Evolutionary conservation across 2,329 filamentous ascomycete species (phyloP).

Genomic region (Metarhizium sp.): DNA sequence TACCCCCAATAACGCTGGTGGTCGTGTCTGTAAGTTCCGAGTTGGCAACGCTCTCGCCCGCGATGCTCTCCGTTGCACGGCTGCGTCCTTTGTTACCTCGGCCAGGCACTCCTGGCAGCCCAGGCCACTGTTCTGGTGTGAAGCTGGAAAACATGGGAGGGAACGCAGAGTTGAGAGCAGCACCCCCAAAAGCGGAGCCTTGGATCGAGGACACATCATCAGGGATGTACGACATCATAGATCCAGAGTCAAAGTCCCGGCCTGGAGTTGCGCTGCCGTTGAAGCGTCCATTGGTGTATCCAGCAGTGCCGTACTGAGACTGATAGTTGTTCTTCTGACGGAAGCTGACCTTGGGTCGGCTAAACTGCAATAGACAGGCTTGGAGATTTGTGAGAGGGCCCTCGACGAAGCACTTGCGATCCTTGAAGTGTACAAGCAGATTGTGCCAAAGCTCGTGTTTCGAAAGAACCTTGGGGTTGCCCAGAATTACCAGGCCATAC

Average conservation of each 20-base stretch:
- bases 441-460: constrained; percentile 99
- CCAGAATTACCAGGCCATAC: constrained; percentile 91
- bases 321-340: constrained; percentile 73
- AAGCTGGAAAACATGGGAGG: constrained; percentile 95
- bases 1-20: constrained; percentile 65
- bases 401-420: constrained; percentile 90
- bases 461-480: constrained; percentile 92
- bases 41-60: constrained; percentile 85
- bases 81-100: constrained; percentile 60
- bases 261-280: constrained; percentile 28
- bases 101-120: constrained; percentile 57
- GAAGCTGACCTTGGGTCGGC: constrained; percentile 84
- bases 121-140: constrained; percentile 78
- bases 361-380: constrained; percentile 89
- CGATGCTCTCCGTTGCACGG: constrained; percentile 65
- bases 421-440: constrained; percentile 91
- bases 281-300: constrained; percentile 30
- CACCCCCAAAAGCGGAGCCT: constrained; percentile 79
- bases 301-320: constrained; percentile 52
- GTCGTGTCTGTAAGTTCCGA: constrained; percentile 84
- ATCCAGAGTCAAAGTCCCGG: constrained; percentile 66
- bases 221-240: constrained; percentile 89
- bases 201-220: constrained; percentile 96
- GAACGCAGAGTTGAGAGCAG: constrained; percentile 64
- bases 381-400: constrained; percentile 94